A percentile compares a stretch with the other conserved stretches of the same genome.
phyloP scores from a whole-genome alignment of 176 grass and related monocot genomes.

The Triticum turgidum region DNA sequence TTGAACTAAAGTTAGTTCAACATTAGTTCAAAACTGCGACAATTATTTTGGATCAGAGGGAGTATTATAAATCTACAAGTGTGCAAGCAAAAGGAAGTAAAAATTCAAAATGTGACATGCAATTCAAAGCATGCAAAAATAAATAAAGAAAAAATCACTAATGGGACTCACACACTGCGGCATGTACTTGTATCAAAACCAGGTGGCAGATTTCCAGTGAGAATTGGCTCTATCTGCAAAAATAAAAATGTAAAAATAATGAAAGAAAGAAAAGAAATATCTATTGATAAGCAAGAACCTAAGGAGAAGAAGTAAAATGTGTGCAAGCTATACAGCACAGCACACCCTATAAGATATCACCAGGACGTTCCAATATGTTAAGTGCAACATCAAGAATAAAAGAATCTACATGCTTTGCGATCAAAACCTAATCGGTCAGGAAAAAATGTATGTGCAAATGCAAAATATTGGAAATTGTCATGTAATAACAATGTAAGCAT shows the following conservation, averaged over 20 bases:
- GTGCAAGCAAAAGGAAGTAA: neutral
- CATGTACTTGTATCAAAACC: slow-evolving; percentile 91
- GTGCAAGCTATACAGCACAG: neutral
- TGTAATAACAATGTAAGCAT: slow-evolving; percentile 12
- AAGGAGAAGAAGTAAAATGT: neutral
- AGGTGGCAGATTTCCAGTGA: slow-evolving; percentile 89
- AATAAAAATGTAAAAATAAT: slow-evolving; percentile 63
- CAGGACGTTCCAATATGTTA: neutral
- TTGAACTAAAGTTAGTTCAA: no score
- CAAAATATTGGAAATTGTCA: neutral
- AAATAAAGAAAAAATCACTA: slow-evolving; percentile 44
- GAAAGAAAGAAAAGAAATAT: slow-evolving; percentile 50
- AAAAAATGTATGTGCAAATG: neutral
- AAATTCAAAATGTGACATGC: slow-evolving; percentile 20
- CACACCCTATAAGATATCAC: neutral
- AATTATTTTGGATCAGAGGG: no score
- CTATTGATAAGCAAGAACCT: slow-evolving; percentile 3
- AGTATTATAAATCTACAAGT: neutral
- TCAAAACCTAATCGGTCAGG: neutral
- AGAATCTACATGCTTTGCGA: neutral
- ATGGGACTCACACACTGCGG: slow-evolving; percentile 90
- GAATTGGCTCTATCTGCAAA: slow-evolving; percentile 94
- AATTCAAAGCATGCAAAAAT: slow-evolving; percentile 16
- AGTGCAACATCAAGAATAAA: neutral
- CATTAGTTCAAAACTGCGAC: no score